Base-by-base conservation (phyloP, 768 basidiomycete species). In the Hypsizygus marmoreus region DNA sequence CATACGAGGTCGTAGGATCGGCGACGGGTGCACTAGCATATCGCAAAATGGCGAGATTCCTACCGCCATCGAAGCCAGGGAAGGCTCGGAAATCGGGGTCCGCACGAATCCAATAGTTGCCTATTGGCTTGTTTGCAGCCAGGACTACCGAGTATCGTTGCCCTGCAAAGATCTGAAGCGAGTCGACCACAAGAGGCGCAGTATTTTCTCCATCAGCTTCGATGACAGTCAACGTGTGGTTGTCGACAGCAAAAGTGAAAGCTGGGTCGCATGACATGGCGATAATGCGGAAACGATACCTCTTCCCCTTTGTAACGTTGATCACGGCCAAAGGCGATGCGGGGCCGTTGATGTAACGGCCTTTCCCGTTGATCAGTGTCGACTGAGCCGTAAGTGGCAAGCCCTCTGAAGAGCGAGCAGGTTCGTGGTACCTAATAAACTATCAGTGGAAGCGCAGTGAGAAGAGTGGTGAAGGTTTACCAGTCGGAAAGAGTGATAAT, bases 231-330 rank as follows among this genome's bases (percentile, higher is more conserved):
- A 66, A 29, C 32, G 43, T 43, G 51, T 63, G 53, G 50, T 50
- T 38, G 23, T 67, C 60, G 11, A 66, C 50, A 1, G 56, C 59
- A 53, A 66, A 67, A 7, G 39, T 46, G 43, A 55, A 69, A 30
- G 54, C 57, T 5, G 68, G 64, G 16, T 63, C 57, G 49, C 75
- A 74, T 23, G 72, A 67, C 14, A 64, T 60, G 28, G 58, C 53
- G 34, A 77, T 39, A 4, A 81, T 16, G 5, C 79, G 74, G 61
- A 80, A 74, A n/a, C 79, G 68, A 44, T 76, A 68, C 12, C 77
- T 64, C 39, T 59, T 58, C 7, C 69, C 68, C 0, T 37, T 47
- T 2, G 49, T 25, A 11, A 80, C 74, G 25, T 62, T 62, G 53
- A 80, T 61, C 4, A 77, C 64, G 0, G 77, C 50, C 20, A 77